A percentile compares a stretch with the other conserved stretches of the same genome.
These are phyloP conservation scores for Seminavis robusta DNA, from an alignment of 108 stramenopile species.

Conservation along the genomic window DNA sequence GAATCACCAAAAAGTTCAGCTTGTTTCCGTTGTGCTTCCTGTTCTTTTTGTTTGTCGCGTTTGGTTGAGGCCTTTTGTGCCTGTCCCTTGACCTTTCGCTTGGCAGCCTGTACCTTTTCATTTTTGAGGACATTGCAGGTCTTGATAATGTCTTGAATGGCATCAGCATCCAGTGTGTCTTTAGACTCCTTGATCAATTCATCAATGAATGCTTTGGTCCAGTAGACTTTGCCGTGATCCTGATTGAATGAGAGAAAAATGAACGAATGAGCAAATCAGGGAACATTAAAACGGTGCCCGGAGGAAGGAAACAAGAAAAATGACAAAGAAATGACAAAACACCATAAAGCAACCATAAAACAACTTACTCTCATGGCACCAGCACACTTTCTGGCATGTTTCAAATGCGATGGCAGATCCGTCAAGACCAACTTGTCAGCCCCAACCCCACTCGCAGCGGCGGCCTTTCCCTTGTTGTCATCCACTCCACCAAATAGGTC, in stretches of 20 bases:
- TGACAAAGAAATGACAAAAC: not conserved
- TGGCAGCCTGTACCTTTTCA: conserved; percentile 82
- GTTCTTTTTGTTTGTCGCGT: conserved; percentile 73
- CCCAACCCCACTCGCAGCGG: conserved; percentile 23
- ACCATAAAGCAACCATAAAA: not conserved
- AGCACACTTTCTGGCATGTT: conserved; percentile 81
- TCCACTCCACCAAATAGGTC: conserved; percentile 84
- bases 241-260: conserved; percentile 4
- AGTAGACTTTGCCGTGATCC: conserved; percentile 81
- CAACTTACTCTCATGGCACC: conserved; percentile 64
- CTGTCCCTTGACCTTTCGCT: conserved; percentile 86
- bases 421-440: conserved; percentile 75
- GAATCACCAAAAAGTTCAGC: conserved; percentile 85
- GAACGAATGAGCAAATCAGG: not conserved
- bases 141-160: conserved; percentile 86
- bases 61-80: conserved; percentile 89
- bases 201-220: conserved; percentile 73
- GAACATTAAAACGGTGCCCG: not conserved
- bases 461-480: conserved; percentile 16
- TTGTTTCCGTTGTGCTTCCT: conserved; percentile 69
- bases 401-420: conserved; percentile 87
- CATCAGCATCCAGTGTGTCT: conserved; percentile 80
- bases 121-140: conserved; percentile 89
- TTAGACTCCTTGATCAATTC: conserved; percentile 79
- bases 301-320: not conserved